Base-by-base conservation (phyloP, 2,329 filamentous ascomycete genomes). In the Penicillium concentricum region DNA sequence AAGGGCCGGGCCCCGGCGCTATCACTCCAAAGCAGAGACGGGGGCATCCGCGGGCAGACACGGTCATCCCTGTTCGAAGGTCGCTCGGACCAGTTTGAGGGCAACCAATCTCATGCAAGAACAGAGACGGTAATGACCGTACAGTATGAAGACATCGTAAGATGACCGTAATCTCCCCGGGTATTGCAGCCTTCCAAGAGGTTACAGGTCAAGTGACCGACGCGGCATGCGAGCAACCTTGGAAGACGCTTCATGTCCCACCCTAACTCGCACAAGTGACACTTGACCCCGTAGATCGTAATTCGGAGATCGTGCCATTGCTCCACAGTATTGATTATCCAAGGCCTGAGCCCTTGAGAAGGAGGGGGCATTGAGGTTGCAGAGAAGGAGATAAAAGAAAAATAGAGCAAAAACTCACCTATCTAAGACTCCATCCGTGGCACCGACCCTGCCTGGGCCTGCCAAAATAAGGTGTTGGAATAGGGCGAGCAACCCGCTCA, bases 341-440 rank as follows among this genome's bases (percentile, higher is more conserved):
- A 51, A 54, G 52, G 53, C 50, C 57, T 51, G 48, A 64, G 60
- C 57, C 57, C 58, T 24, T 12, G 49, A 44, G 41, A 34, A 46
- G 59, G 51, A 43, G 46, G 56, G 38, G 38, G 20, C 18, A 20
- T 50, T 30, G 47, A 32, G 20, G 39, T 52, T 35, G 51, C 38
- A 53, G 48, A 42, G 51, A 57, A 45, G 58, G 52, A 51, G 38
- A 43, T 9, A 46, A 5, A 28, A 13, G 61, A 64, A 59, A 61
- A 56, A 63, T 56, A 58, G 38, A 48, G 69, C 66, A 66, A 61
- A 26, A 66, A 66, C 91, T 88, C 86, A 97, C 93, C 91, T 95
- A 80, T 97, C 93, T 76, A 97, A 79, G 73, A 87, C 82, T 62
- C 91, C 87, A 74, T 95, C 84, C 28, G 88, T 84, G 68, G 84